Conservation (phyloP, 768 basidiomycete species). For the Tulasnella sp. region DNA sequence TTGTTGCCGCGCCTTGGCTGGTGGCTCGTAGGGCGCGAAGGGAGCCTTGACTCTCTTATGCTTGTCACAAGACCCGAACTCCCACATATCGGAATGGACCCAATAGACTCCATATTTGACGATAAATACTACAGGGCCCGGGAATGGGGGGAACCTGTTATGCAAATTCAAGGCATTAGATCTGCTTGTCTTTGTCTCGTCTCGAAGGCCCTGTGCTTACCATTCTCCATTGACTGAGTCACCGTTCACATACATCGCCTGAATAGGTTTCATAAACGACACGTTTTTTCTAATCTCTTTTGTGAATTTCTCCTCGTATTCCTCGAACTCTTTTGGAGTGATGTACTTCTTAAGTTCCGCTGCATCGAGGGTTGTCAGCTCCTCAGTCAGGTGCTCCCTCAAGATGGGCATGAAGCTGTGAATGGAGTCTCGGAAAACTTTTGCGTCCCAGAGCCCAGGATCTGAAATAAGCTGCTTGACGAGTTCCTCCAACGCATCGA, state of each 20-base stretch:
- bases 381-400: conserved; percentile 3
- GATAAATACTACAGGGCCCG: neutral
- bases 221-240: neutral
- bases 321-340: neutral
- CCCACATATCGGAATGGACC: conserved; percentile 10
- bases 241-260: neutral
- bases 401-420: conserved; percentile 5
- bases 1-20: neutral
- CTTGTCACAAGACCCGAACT: conserved; percentile 4
- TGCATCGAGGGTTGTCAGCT: conserved; percentile 8
- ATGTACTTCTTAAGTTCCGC: neutral
- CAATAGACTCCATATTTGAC: neutral
- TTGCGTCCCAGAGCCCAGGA: neutral
- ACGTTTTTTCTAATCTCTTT: neutral
- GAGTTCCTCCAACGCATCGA: neutral
- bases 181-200: neutral
- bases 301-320: neutral
- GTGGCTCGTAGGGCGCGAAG: conserved; percentile 7
- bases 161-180: neutral
- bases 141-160: neutral
- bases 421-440: neutral
- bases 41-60: conserved; percentile 14
- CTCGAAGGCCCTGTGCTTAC: neutral
- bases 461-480: neutral
- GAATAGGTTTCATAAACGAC: neutral